A percentile compares a stretch with the other conserved stretches of the same genome.
phyloP scores from a whole-genome alignment of 345 rosid species.

The Dovyalis caffra region DNA sequence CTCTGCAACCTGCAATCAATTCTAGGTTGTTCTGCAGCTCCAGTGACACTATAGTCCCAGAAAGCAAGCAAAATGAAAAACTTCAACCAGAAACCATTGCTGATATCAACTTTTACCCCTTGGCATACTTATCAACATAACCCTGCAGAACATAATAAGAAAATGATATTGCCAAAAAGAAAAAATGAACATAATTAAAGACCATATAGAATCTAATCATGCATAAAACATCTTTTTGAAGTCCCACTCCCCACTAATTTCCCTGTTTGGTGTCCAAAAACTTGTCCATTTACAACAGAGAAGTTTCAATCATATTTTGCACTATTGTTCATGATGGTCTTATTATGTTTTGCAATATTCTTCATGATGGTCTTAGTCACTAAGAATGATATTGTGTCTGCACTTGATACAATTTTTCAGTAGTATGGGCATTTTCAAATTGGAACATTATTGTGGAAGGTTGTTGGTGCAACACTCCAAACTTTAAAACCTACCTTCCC shows the following conservation, averaged over 20 bases:
- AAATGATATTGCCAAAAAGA: neutral
- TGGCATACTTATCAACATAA: conserved; percentile 79
- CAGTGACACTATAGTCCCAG: neutral
- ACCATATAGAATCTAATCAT: neutral
- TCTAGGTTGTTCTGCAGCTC: conserved; percentile 6
- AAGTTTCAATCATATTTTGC: neutral
- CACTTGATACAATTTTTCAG: neutral
- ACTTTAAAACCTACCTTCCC: neutral
- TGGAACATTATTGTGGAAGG: neutral
- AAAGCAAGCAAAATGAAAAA: neutral
- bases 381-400: neutral
- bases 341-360: neutral
- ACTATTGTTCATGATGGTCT: neutral
- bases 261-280: neutral
- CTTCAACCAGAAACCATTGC: conserved; percentile 7
- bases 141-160: conserved; percentile 50
- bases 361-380: neutral
- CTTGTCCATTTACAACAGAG: neutral
- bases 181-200: neutral
- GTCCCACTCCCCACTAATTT: neutral
- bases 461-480: neutral
- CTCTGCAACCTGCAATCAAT: conserved; percentile 2
- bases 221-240: neutral
- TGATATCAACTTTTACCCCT: conserved; percentile 39
- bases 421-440: neutral